Evolutionary conservation across 805 yeast genomes (phyloP), one percentile per base, ranked within the genome.

Genomic region (Wickerhamomyces hampshirensis): DNA sequence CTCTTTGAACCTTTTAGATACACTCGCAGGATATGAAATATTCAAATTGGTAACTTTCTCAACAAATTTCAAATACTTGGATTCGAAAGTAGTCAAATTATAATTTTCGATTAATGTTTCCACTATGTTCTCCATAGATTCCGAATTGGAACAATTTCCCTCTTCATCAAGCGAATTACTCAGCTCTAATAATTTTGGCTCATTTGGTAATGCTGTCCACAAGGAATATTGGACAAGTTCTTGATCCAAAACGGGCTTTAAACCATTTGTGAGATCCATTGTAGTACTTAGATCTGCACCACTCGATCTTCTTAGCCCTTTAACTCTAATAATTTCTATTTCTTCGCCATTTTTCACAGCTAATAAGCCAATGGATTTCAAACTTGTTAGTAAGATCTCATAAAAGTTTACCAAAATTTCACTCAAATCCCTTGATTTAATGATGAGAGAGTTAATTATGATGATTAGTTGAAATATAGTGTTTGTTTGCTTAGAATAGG

Each of bases 1-100:
- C 53, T 91, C 98, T 37, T 73, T 76, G 51, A 93, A 89, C 40
- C 98, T 66, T 53, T 82, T 78, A 26, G 79, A 70, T 3, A 88
- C 74, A 11, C 75, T 63, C 11, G 62, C 56, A 26, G 65, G 62
- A 32, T 58, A 63, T 31, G 32, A 40, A 31, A 26, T 36, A 28
- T 58, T 60, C 14, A 66, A 39, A 34, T 53, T 51, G 5, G 59
- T 52, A 15, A 36, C 50, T 31, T 17, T 38, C n/a, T 40, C 38
- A 11, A 37, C 51, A 38, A 56, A 56, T 7, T 32, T 28, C 31
- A 47, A 28, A 33, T 51, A 58, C 30, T 43, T 46, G 12, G 46
- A 47, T 18, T 55, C 60, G 38, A 54, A 53, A 1, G 49, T 35
- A 5, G 47, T 40, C 35, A 48, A 39, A 28, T 49, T 52, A 29